A percentile compares a stretch with the other conserved stretches of the same genome.
These are phyloP conservation scores for Fusarium sterilihyphosum DNA, from an alignment of 2,329 filamentous ascomycete genomes.

Conservation along the genomic window DNA sequence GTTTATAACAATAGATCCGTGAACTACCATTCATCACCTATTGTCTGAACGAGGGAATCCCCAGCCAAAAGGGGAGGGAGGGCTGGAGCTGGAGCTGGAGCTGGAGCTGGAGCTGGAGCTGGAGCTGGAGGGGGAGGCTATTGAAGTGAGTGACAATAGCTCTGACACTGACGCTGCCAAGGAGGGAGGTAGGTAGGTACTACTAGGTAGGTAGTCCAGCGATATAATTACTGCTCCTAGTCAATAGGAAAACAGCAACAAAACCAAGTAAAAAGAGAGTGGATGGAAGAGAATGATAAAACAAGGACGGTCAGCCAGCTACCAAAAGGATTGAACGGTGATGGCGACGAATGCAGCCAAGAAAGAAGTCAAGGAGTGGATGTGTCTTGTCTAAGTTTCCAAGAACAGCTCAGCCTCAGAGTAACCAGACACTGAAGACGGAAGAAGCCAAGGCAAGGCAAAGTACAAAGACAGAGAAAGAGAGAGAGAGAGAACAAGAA, in stretches of 20 bases:
- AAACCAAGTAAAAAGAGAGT: neutral
- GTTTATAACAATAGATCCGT: slow-evolving; percentile 29
- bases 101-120: too few relatives aligned
- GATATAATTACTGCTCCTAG: slow-evolving; percentile 11
- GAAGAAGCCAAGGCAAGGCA: slow-evolving; percentile 7
- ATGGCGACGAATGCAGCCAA: slow-evolving; percentile 27
- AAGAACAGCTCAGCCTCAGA: slow-evolving; percentile 8
- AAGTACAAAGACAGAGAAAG: neutral
- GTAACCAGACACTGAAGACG: slow-evolving; percentile 39
- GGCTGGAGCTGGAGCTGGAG: slow-evolving; percentile 1
- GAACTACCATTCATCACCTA: slow-evolving; percentile 4
- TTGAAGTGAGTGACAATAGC: slow-evolving; percentile 17
- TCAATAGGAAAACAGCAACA: slow-evolving; percentile 25
- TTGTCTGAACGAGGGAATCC: slow-evolving; percentile 27
- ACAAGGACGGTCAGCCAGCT: slow-evolving; percentile 41
- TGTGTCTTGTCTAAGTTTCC: slow-evolving; percentile 4
- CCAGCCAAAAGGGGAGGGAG: slow-evolving; percentile 29
- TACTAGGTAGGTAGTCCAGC: slow-evolving; percentile 17
- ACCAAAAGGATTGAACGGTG: slow-evolving; percentile 49
- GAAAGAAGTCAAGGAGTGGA: slow-evolving; percentile 15
- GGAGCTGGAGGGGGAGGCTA: slow-evolving; percentile 4
- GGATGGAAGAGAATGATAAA: slow-evolving; percentile 3
- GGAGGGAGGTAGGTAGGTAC: neutral
- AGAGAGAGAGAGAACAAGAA: neutral
- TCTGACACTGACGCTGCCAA: slow-evolving; percentile 33